Evolutionary conservation across 148 eudicot species (phyloP), one percentile per base, ranked within the genome.

Genomic region (Amaranthus cruentus): DNA sequence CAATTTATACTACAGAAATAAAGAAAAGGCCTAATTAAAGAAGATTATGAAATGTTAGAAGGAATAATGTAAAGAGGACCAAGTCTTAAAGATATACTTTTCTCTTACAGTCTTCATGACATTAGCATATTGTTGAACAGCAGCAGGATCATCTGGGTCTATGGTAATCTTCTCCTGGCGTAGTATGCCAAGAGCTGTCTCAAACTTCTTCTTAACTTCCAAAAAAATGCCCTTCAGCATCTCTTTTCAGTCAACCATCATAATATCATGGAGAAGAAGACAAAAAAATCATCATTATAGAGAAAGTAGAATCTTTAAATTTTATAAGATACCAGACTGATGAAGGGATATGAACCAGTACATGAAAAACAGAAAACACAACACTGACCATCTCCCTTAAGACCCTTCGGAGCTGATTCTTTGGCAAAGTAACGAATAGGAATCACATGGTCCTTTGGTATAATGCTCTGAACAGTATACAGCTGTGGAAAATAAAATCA

Each of bases 371-470:
- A 47, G 2, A 58, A 66, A n/a, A 43, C 1, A 69, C 6, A 46
- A 7, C 7, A 86, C 97, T 80, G 57, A 94, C 98, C 97, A 83
- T 94, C 98, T 71, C 97, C 98, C 85, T 95, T 95, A n/a, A 86
- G 88, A 46, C 82, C 83, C 48, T 81, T 56, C 50, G 87, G 70
- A 76, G 79, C 62, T 62, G 90, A 88, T 70, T 75, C 91, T 73
- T 88, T 88, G 56, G 97, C 90, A 82, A 83, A 90, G 79, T 75
- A 81, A 47, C 97, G 94, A 54, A 82, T 82, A 47, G 88, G 77
- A 73, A 81, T 70, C 64, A 83, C 79, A 79, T 75, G 72, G 66
- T 83, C 89, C 76, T 80, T 78, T 72, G 84, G 96, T 61, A 91
- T 52, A 67, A 87, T 69, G 70, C 58, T 65, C 78, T 81, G 84